Percentiles rank a stretch among this genome's conserved stretches.
phyloP scores from a whole-genome alignment of 768 basidiomycete genomes.

The Lenzites betulinus region DNA sequence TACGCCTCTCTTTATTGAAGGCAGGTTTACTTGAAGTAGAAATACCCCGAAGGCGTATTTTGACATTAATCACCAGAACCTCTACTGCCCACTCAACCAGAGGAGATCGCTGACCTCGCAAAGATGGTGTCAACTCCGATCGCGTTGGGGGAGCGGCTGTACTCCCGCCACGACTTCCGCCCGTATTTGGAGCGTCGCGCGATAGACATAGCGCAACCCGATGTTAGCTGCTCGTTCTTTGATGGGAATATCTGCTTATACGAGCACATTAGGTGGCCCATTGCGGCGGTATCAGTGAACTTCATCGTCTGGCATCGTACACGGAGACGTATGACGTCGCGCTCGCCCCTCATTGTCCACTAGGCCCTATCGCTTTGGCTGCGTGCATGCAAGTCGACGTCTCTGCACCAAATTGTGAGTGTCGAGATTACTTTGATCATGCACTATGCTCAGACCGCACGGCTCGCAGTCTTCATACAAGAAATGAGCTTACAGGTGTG shows the following conservation, averaged over 20 bases:
- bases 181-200: slow-evolving; percentile 65
- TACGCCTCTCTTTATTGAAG: slow-evolving; percentile 67
- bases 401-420: slow-evolving; percentile 59
- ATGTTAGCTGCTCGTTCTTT: slow-evolving; percentile 40
- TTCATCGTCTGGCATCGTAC: slow-evolving; percentile 57
- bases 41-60: neutral
- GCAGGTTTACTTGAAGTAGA: slow-evolving; percentile 22
- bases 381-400: slow-evolving; percentile 68
- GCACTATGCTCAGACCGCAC: neutral
- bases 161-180: slow-evolving; percentile 61
- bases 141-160: slow-evolving; percentile 64
- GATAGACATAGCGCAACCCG: slow-evolving; percentile 71
- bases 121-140: slow-evolving; percentile 59
- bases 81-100: slow-evolving; percentile 57
- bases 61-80: slow-evolving; percentile 42
- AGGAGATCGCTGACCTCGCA: slow-evolving; percentile 63
- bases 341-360: slow-evolving; percentile 70
- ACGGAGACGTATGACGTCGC: slow-evolving; percentile 73
- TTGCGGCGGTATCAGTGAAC: slow-evolving; percentile 62
- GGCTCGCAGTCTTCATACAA: slow-evolving; percentile 52
- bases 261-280: slow-evolving; percentile 46
- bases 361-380: slow-evolving; percentile 71
- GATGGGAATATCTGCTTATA: neutral
- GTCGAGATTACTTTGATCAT: neutral
- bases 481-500: slow-evolving; percentile 64